These are phyloP conservation scores for Debaryomycetaceae sp. DNA, from an alignment of 1,139 yeast genomes.

Conservation along the genomic window DNA sequence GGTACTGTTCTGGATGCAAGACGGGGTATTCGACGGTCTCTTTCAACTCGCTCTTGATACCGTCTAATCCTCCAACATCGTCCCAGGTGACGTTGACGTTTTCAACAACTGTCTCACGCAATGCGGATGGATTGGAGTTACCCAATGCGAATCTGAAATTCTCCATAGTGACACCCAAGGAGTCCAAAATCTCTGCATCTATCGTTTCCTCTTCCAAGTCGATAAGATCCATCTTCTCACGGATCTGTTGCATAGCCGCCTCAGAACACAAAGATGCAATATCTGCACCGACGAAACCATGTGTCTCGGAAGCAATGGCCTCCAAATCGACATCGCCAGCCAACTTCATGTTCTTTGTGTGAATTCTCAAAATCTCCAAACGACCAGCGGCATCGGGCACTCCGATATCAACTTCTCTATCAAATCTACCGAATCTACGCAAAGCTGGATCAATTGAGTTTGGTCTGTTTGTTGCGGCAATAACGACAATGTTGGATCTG, in stretches of 20 bases:
- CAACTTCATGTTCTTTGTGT: constrained; percentile 95
- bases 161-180: constrained; percentile 98
- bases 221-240: constrained; percentile 98
- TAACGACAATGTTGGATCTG: constrained; percentile 92
- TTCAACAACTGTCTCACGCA: constrained; percentile 99
- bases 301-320: constrained; percentile 74
- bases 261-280: constrained; percentile 88
- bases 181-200: constrained; percentile 94
- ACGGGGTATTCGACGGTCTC: constrained; percentile 99
- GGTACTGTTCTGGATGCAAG: constrained; percentile 96
- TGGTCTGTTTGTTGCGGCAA: constrained; percentile 88
- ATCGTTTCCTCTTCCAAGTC: constrained; percentile 97
- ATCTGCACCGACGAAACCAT: constrained; percentile 96
- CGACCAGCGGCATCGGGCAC: constrained; percentile 99
- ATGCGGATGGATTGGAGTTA: constrained; percentile 97
- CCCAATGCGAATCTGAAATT: constrained; percentile 97
- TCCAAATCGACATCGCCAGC: constrained; percentile 94
- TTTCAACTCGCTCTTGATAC: constrained; percentile 91
- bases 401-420: constrained; percentile 98
- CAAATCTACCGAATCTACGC: constrained; percentile 98
- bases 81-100: constrained; percentile 98
- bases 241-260: constrained; percentile 92
- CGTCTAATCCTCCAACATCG: constrained; percentile 93
- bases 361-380: constrained; percentile 82
- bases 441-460: constrained; percentile 98